Base-by-base conservation (phyloP, 1,139 yeast species). In the Debaryomycetaceae sp. region DNA sequence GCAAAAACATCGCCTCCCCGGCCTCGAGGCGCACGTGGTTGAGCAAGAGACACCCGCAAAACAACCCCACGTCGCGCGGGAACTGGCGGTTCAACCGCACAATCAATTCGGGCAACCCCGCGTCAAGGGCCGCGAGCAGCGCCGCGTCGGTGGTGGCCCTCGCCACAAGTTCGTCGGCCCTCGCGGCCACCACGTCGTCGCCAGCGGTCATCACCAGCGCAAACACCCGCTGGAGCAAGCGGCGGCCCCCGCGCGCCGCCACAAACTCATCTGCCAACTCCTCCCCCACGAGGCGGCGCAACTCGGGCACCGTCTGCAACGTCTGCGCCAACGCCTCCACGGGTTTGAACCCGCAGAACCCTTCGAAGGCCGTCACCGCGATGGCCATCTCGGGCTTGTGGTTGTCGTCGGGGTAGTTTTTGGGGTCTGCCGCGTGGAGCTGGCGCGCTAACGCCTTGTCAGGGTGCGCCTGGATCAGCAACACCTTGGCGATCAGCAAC, bases 341-440 rank as follows among this genome's bases (percentile, higher is more conserved):
- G 9, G 98, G 98, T 56, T 93, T 83, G 67, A 91, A 91, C 1
- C 99, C 99, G 59, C 98, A 91, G 64, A 91, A 89, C 1, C 96
- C 98, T 65, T 91, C 97, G 49, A 91, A 91, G 39, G 77, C 85
- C 13, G 97, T 89, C 34, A 91, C 78, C 8, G 98, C 98, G 54
- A 91, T 78, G 32, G 98, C 97, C 97, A 91, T 93, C 60, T 91
- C 99, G 15, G 99, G 99, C 67, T 91, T 91, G 63, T 91, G 99
- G 66, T 91, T 91, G 54, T 79, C 95, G 61, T 91, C 99, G 3
- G 97, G 98, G 57, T 93, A 91, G 61, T 91, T 84, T 48, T 79
- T 78, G 34, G 98, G 97, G 61, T 91, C 97, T 19, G 70, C 61
- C 10, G 73, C 71, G 52, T 83, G 95, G 49, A 91, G 69, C 42